These are phyloP conservation scores for Pisolithus sp. DNA, from an alignment of 768 basidiomycete species.

Conservation along the genomic window DNA sequence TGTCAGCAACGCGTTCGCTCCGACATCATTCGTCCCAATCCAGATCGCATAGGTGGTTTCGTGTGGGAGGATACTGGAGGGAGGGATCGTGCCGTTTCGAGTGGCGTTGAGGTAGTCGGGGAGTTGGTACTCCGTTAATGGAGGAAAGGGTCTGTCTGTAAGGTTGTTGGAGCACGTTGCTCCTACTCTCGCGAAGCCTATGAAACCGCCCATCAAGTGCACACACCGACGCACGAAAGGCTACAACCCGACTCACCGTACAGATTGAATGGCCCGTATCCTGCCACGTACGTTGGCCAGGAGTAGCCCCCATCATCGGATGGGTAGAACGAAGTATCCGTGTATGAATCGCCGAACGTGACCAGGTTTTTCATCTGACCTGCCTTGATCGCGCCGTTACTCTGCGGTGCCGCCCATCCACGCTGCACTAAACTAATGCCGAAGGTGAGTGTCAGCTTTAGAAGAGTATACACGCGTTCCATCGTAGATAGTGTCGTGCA, in stretches of 20 bases:
- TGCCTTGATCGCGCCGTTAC: slow-evolving; percentile 22
- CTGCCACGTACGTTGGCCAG: slow-evolving; percentile 58
- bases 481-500: neutral
- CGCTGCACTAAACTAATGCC: neutral
- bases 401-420: neutral
- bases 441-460: neutral
- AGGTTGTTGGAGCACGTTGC: slow-evolving; percentile 62
- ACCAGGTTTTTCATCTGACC: slow-evolving; percentile 57
- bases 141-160: slow-evolving; percentile 52
- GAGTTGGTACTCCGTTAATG: slow-evolving; percentile 42
- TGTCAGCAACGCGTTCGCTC: slow-evolving; percentile 46
- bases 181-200: slow-evolving; percentile 48
- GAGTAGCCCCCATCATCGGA: slow-evolving; percentile 37
- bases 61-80: slow-evolving; percentile 24
- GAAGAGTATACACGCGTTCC: neutral
- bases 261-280: slow-evolving; percentile 45
- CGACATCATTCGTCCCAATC: slow-evolving; percentile 66
- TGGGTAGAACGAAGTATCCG: slow-evolving; percentile 39
- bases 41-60: slow-evolving; percentile 60
- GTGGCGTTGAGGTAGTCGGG: slow-evolving; percentile 44
- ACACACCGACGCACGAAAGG: neutral
- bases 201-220: neutral
- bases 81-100: slow-evolving; percentile 33
- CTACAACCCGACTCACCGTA: slow-evolving; percentile 29
- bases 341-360: slow-evolving; percentile 65